These are phyloP conservation scores for Gossypioides kirkii DNA, from an alignment of 345 rosid genomes.

Conservation along the genomic window DNA sequence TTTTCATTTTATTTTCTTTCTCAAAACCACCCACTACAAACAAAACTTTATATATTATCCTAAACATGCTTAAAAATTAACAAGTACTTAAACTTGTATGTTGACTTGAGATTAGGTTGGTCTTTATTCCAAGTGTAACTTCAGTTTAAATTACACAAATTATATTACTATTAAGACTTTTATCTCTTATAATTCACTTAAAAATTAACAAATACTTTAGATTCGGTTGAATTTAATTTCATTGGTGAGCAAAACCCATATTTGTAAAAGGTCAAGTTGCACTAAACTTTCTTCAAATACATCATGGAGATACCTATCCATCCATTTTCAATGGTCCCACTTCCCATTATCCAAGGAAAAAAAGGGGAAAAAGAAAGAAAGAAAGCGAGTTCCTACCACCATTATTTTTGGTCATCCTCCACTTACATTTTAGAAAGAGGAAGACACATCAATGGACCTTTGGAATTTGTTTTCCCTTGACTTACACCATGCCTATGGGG, in stretches of 20 bases:
- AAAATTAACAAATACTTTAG: too few relatives aligned
- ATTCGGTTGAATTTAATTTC: not conserved
- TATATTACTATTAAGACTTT: too few relatives aligned
- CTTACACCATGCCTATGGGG: conserved; percentile 7
- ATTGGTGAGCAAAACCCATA: not conserved
- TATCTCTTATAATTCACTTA: too few relatives aligned
- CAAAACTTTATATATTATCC: conserved; percentile 7
- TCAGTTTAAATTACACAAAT: too few relatives aligned
- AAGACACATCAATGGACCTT: conserved; percentile 17
- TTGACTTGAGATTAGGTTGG: too few relatives aligned
- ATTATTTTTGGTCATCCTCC: conserved; percentile 40
- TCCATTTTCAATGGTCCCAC: conserved; percentile 38
- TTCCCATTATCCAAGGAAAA: conserved; percentile 26
- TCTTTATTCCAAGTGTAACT: too few relatives aligned
- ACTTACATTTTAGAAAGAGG: conserved; percentile 24
- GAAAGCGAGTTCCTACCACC: conserved; percentile 24
- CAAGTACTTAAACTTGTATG: too few relatives aligned
- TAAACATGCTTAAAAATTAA: too few relatives aligned
- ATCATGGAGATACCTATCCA: conserved; percentile 31
- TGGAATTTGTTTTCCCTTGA: conserved; percentile 6
- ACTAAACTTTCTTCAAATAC: conserved; percentile 22
- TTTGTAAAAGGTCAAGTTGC: conserved; percentile 23
- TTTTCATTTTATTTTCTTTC: not conserved
- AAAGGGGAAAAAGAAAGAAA: not conserved
- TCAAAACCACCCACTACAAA: conserved; percentile 21